A percentile compares a stretch with the other conserved stretches of the same genome.
Evolutionary conservation across 352 stramenopile species (phyloP).

Genomic region (Globisporangium parvum): DNA sequence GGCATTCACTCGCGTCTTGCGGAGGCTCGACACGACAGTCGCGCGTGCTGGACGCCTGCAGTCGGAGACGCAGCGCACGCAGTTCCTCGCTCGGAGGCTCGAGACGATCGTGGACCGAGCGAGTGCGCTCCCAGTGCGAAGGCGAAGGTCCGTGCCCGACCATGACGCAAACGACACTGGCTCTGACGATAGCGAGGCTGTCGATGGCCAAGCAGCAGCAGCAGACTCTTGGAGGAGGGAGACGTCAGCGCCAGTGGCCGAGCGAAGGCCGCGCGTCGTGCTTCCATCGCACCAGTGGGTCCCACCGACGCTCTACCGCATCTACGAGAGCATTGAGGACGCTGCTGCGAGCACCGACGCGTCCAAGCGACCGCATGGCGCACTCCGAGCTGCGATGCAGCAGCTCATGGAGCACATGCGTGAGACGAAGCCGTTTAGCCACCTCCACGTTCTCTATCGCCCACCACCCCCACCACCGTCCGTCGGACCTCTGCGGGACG

Average conservation of each 20-base stretch:
- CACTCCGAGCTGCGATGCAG: constrained; percentile 24
- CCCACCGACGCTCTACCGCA: constrained; percentile 22
- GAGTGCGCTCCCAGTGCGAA: too few species aligned
- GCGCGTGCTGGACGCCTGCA: too few species aligned
- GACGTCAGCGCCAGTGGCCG: neutral
- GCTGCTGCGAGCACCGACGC: neutral
- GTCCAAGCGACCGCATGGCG: constrained; percentile 4
- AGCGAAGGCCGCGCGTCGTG: constrained; percentile 4
- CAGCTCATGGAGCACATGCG: constrained; percentile 22
- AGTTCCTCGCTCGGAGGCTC: too few species aligned
- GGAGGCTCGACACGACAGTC: too few species aligned
- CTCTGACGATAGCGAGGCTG: too few species aligned
- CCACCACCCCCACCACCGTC: constrained; percentile 20
- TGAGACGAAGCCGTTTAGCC: constrained; percentile 31
- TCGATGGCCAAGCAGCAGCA: neutral
- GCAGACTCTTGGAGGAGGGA: neutral
- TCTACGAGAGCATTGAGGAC: constrained; percentile 27
- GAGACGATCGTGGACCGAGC: too few species aligned
- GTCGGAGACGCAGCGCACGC: too few species aligned
- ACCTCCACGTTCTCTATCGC: constrained; percentile 34
- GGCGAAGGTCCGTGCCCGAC: too few species aligned
- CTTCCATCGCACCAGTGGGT: constrained; percentile 32
- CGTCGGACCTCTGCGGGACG: constrained; percentile 2
- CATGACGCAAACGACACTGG: too few species aligned
- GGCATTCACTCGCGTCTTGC: too few species aligned